Conservation (phyloP, 2,329 filamentous ascomycete species). For the Drechslerella stenobrocha region DNA sequence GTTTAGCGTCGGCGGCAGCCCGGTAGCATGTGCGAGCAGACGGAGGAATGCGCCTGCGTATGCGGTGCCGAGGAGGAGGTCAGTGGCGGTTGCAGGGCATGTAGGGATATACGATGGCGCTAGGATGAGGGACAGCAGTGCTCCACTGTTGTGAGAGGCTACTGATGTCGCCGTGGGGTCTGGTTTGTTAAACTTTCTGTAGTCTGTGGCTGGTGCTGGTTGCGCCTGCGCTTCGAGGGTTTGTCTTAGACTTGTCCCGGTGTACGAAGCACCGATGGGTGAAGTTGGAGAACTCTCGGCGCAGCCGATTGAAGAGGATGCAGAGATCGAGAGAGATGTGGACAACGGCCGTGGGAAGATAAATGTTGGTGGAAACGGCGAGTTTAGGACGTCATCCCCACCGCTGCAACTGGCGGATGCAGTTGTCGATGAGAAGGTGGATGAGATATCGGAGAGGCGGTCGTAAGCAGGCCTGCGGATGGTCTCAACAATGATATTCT, state of each 20-base stretch:
- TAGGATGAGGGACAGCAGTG: not conserved
- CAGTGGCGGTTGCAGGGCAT: not conserved
- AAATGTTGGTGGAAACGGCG: slow-evolving; percentile 10
- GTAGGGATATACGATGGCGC: not conserved
- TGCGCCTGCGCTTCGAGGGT: not conserved
- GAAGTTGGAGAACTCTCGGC: too few species aligned
- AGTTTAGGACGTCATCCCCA: slow-evolving; percentile 2
- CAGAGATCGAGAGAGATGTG: too few species aligned
- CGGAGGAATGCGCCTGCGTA: slow-evolving; percentile 10
- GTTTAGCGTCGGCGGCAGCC: not conserved
- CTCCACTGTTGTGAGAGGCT: too few species aligned
- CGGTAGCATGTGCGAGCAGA: not conserved
- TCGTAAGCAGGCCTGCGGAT: not conserved
- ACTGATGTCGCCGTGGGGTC: too few species aligned
- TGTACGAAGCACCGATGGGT: too few species aligned
- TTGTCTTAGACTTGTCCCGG: not conserved
- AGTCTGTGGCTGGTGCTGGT: too few species aligned
- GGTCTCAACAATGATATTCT: not conserved
- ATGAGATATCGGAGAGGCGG: slow-evolving; percentile 9
- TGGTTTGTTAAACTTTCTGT: too few species aligned
- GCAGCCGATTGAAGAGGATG: too few species aligned
- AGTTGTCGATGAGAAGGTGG: slow-evolving; percentile 4
- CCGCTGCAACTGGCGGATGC: slow-evolving; percentile 1
- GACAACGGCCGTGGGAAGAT: slow-evolving; percentile 8
- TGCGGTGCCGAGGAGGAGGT: slow-evolving; percentile 1